Conservation (phyloP, 768 basidiomycete species). For the Flagelloscypha sp. region DNA sequence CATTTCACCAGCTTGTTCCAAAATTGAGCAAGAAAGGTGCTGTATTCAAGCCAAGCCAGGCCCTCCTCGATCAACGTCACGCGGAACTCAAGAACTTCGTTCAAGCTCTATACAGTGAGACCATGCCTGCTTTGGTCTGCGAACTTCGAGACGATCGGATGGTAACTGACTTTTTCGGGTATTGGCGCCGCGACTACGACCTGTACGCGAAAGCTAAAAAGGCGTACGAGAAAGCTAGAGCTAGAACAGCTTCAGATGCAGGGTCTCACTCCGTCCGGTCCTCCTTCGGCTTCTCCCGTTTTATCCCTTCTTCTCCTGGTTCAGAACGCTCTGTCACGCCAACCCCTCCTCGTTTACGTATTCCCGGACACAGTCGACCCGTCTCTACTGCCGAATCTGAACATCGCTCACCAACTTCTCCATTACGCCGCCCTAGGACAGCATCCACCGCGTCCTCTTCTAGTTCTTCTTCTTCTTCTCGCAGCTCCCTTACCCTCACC, state of each 20-base stretch:
- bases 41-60: constrained; percentile 62
- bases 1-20: constrained; percentile 61
- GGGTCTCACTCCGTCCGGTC: too few species aligned
- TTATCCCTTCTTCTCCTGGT: neutral
- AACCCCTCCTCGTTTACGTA: too few species aligned
- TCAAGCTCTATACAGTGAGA: constrained; percentile 46
- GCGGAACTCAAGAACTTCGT: constrained; percentile 54
- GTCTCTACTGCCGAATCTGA: too few species aligned
- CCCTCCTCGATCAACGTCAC: constrained; percentile 55
- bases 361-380: too few species aligned
- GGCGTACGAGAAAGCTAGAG: neutral
- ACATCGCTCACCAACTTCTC: too few species aligned
- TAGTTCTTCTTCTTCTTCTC: constrained; percentile 21
- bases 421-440: constrained; percentile 27
- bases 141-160: constrained; percentile 52
- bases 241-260: too few species aligned
- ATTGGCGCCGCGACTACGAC: constrained; percentile 69
- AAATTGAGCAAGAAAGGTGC: constrained; percentile 63
- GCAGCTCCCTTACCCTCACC: constrained; percentile 16
- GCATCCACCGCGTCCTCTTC: constrained; percentile 35
- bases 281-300: too few species aligned
- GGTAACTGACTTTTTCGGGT: constrained; percentile 71
- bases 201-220: constrained; percentile 15
- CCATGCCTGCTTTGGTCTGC: constrained; percentile 55
- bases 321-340: too few species aligned